phyloP scores from a whole-genome alignment of 116 monocot genomes.

The Thalassia testudinum region DNA sequence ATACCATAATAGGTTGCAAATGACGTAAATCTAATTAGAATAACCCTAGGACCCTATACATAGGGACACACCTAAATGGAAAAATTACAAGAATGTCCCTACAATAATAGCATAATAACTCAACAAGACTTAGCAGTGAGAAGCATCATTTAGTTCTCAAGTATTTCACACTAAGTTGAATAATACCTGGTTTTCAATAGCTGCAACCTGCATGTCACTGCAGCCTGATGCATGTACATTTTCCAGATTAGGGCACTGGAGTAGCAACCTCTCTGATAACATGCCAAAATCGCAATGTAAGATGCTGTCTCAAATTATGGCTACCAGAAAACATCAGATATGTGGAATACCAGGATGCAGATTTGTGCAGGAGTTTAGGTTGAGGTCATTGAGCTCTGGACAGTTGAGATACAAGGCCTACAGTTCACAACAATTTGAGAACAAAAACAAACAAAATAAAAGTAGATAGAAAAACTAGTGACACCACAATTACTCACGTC shows the following conservation, averaged over 20 bases:
- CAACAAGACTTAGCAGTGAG: too few species aligned
- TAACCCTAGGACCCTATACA: too few species aligned
- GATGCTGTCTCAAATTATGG: background rate
- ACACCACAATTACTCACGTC: constrained; percentile 37
- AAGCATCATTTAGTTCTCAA: too few species aligned
- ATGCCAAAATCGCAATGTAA: background rate
- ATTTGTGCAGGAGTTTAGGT: constrained; percentile 83
- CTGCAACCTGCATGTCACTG: constrained; percentile 51
- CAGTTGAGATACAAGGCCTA: constrained; percentile 91
- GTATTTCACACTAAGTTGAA: too few species aligned
- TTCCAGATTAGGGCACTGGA: constrained; percentile 69
- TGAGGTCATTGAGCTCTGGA: constrained; percentile 75
- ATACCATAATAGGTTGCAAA: too few species aligned
- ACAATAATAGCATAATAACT: too few species aligned
- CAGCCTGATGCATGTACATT: constrained; percentile 75
- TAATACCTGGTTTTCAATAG: constrained; percentile 62
- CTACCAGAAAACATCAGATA: background rate
- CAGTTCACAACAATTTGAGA: constrained; percentile 4
- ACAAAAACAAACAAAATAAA: constrained; percentile 3
- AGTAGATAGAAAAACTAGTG: background rate
- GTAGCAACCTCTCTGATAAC: constrained; percentile 48
- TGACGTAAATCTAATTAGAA: too few species aligned
- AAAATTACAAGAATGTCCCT: too few species aligned
- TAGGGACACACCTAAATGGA: too few species aligned
- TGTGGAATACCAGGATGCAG: constrained; percentile 63